Base-by-base conservation (phyloP, 2,329 filamentous ascomycete species). In the Simplicillium sp. region DNA sequence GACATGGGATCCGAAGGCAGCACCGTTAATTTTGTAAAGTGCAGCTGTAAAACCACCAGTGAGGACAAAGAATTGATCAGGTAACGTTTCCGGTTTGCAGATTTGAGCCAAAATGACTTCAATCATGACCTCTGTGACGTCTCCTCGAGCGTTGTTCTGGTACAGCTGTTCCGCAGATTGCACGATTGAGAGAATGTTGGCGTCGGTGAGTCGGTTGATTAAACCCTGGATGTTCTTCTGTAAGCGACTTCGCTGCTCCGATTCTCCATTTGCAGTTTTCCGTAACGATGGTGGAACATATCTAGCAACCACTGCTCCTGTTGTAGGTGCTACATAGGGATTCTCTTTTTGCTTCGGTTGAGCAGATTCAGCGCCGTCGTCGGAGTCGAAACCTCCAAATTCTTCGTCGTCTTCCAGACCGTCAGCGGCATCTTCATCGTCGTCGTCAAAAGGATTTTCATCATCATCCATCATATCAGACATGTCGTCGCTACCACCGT, bases 171-270 rank as follows among this genome's bases (percentile, higher is more conserved):
- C 87, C 28, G 95, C 72, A 14, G 94, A 84, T 34, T 76, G 75
- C 3, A 96, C 66, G 40, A 97, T 94, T 2, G 86, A 84, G 6
- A 94, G 61, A 47, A 98, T 70, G 51, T 92, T 97, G 31, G 87
- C 80, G 56, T 97, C 90, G 0, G 92, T 96, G 28, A 98, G 71
- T 55, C 90, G 83, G 60, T 98, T 98, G 55, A 98, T 74, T 14
- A 92, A 73, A 55, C 92, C 90, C 57, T 97, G 88, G 0, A 87
- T 71, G 54, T 94, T 87, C 46, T 87, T 79, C 44, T 80, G 80
- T 38, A 98, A 66, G 32, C 84, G 80, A 11, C 70, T 69, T 37
- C 84, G 67, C 34, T 74, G 67, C 57, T 94, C 84, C 2, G 75
- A 71, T 47, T 85, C 80, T 0, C 78, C 76, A 1, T 73, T 70